Evolutionary conservation across 257 asterid species (phyloP), one percentile per base, ranked within the genome.

Genomic region (Fraxinus quadrangulata): DNA sequence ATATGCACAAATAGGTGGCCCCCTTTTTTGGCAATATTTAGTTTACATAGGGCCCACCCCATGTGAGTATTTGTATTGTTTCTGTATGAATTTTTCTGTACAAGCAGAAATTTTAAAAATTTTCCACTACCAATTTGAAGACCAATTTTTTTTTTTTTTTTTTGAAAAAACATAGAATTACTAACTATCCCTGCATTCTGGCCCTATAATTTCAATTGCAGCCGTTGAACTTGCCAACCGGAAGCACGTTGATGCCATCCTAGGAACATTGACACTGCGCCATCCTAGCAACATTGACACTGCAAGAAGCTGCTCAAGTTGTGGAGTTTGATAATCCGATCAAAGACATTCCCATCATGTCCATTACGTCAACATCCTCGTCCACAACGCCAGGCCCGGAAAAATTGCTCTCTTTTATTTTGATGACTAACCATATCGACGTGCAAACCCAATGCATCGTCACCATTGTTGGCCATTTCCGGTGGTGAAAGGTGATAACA

Each of bases 401-500:
- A 49, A 49, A 49, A 47, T 14, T 70, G 0, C 75, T 69, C 34
- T 36, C 81, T 66, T 78, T 79, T 69, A 24, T 81, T 71, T 28
- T 84, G 6, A 85, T 88, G 80, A 79, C 71, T 31, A 51, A 67
- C 63, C 78, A 86, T 21, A 71, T 78, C 69, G 24, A 54, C 59
- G 31, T 75, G 76, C 89, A 82, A 78, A 87, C 69, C 68, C 87
- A 76, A 36, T 84, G 92, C 79, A 49, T 88, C 1, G 87, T 94
- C 10, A 83, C 88, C 13, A 70, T 91, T 19, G 69, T 87, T 61
- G 82, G 80, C 66, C 88, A 76, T 77, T 91, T 85, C 86, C 51
- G 67, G 56, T 91, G 94, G 94, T 73, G 82, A 74, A 87, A 86
- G 59, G 85, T 87, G 73, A 81, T 84, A 34, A 69, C 86, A 0